These are phyloP conservation scores for Serendipita sp. DNA, from an alignment of 768 basidiomycete species.

Conservation along the genomic window DNA sequence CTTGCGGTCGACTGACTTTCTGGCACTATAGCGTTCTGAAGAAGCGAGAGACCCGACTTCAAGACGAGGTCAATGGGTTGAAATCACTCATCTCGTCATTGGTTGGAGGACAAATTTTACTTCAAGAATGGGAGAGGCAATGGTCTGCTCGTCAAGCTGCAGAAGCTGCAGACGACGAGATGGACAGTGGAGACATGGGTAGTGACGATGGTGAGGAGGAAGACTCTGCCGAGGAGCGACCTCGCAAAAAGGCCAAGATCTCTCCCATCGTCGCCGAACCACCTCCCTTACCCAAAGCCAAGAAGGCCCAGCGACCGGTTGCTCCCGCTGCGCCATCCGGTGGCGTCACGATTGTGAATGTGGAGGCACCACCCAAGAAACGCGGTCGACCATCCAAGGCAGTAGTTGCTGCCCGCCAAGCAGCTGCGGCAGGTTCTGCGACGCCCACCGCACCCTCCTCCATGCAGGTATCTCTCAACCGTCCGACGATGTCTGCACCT, in stretches of 20 bases:
- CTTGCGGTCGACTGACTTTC: constrained; percentile 12
- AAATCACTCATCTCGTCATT: constrained; percentile 52
- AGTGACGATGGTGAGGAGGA: constrained; percentile 31
- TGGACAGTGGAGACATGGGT: constrained; percentile 36
- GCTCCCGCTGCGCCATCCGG: constrained; percentile 20
- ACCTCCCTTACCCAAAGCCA: constrained; percentile 13
- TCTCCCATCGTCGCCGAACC: constrained; percentile 11
- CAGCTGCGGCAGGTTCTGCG: constrained; percentile 1
- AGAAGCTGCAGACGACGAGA: constrained; percentile 27
- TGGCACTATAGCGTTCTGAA: constrained; percentile 47
- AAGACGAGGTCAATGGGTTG: constrained; percentile 60
- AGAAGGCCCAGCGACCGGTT: constrained; percentile 11
- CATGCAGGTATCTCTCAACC: constrained; percentile 18
- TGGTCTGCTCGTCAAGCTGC: constrained; percentile 35
- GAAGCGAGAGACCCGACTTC: constrained; percentile 53
- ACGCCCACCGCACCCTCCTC: not conserved
- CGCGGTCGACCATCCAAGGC: constrained; percentile 70
- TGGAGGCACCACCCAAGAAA: constrained; percentile 48
- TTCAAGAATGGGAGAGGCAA: constrained; percentile 60
- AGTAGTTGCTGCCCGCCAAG: constrained; percentile 27
- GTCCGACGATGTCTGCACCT: constrained; percentile 13
- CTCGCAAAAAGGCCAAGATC: constrained; percentile 49
- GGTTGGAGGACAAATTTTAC: constrained; percentile 55
- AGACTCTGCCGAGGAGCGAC: constrained; percentile 27
- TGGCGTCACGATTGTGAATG: constrained; percentile 27